Evolutionary conservation across 345 rosid genomes (phyloP), one percentile per base, ranked within the genome.

Genomic region (Camelina hispida): DNA sequence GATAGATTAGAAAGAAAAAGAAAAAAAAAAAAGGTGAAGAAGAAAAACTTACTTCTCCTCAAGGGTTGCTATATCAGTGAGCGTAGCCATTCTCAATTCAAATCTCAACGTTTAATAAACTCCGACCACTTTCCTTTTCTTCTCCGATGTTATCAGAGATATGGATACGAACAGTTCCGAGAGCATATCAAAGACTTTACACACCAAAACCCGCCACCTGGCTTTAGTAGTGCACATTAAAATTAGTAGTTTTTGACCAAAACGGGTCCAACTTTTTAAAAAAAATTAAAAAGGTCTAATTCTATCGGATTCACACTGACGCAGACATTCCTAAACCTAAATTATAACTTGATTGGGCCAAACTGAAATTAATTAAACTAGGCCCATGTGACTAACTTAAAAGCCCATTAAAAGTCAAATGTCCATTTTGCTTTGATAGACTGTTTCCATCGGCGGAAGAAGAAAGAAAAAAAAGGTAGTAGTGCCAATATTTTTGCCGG

Each of bases 351-450:
- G 30, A 28, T 28, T 0, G 30, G 30, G 30, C 5, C 28, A 60
- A 60, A 37, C 28, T 37, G 2, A 38, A 11, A 18, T 18, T 0
- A 11, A 18, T 18, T 0, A 60, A 60, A 35, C 4, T 1, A 32
- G 74, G 74, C 69, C 79, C 69, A 68, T 0, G 0, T 34, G 4
- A 56, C 34, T 0, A 34, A 48, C 13, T 40, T 43, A 2, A 47
- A 17, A 20, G 76, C 76, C 80, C 76, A 77, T 65, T 6, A 71
- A 71, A 50, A 71, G 76, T 77, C 80, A 65, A 51, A 71, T 63
- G 42, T 28, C 28, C 30, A 0, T 28, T 28, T 23, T 4, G 35
- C 22, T 38, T 56, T 1, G 8, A 61, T 20, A 5, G 16, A 44
- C 55, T 6, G 52, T 42, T 59, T 68, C 61, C 22, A 64, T 54